Percentiles rank a stretch among this genome's conserved stretches.
These are phyloP conservation scores for Fusarium sp. DNA, from an alignment of 2,329 filamentous ascomycete genomes.

Conservation along the genomic window DNA sequence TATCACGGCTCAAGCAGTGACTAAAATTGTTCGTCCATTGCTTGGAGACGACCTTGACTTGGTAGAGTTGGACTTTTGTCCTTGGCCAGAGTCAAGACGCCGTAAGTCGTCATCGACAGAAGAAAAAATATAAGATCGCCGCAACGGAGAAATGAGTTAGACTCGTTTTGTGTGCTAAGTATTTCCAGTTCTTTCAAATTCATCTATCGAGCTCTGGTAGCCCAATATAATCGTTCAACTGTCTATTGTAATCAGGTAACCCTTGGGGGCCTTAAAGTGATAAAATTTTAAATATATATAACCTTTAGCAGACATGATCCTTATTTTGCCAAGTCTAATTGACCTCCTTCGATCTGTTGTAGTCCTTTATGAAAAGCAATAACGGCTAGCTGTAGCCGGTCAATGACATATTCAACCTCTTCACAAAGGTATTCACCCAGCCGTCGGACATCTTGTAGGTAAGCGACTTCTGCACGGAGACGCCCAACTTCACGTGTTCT, in stretches of 20 bases:
- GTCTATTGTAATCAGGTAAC: not conserved
- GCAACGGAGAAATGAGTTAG: not conserved
- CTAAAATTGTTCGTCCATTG: not conserved
- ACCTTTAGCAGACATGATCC: not conserved
- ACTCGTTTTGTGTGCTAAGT: not conserved
- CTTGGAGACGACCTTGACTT: slow-evolving; percentile 16
- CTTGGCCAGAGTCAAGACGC: not conserved
- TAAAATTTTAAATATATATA: not conserved
- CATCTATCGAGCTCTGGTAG: not conserved
- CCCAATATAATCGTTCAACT: not conserved
- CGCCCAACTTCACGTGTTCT: slow-evolving; percentile 9
- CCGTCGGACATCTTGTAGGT: not conserved
- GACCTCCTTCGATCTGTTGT: slow-evolving; percentile 1
- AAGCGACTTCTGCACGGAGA: slow-evolving; percentile 11
- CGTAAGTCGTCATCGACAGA: not conserved
- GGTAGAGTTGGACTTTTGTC: slow-evolving; percentile 11
- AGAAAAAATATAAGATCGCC: not conserved
- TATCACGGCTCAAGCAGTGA: not conserved
- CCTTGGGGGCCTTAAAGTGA: no score
- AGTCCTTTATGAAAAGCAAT: slow-evolving; percentile 15
- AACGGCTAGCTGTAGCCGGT: slow-evolving; percentile 5
- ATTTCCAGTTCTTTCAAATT: not conserved
- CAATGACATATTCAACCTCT: slow-evolving; percentile 19
- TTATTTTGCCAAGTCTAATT: not conserved
- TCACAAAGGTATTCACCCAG: slow-evolving; percentile 17